Evolutionary conservation across 345 rosid genomes (phyloP).

Genomic region (Adansonia digitata): DNA sequence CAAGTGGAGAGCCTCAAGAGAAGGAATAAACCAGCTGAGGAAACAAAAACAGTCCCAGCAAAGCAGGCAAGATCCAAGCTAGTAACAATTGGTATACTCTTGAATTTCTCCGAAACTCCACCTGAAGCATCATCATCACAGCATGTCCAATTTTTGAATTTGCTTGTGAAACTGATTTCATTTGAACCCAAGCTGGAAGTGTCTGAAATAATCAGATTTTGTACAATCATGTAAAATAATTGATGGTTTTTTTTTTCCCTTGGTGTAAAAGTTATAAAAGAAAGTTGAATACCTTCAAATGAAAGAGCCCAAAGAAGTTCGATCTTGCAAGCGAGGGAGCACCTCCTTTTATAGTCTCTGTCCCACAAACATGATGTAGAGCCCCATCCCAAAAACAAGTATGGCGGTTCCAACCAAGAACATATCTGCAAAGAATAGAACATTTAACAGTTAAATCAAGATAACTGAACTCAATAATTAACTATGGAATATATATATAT

Average conservation of each 20-base stretch:
- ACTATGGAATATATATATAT: too few species aligned
- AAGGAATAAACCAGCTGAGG: constrained; percentile 53
- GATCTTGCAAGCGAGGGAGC: constrained; percentile 33
- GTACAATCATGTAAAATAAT: background rate
- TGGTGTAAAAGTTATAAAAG: background rate
- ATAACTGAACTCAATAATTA: too few species aligned
- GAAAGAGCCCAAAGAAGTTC: constrained; percentile 51
- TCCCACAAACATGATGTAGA: constrained; percentile 59
- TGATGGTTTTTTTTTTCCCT: too few species aligned
- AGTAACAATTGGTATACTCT: constrained; percentile 38
- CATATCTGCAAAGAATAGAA: constrained; percentile 64
- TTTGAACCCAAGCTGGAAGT: constrained; percentile 46
- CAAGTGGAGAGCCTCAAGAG: constrained; percentile 47
- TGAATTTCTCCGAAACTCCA: constrained; percentile 65
- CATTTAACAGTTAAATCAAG: too few species aligned
- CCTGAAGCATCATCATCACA: constrained; percentile 65
- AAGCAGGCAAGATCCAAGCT: constrained; percentile 66
- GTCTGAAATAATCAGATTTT: constrained; percentile 33
- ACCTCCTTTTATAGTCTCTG: constrained; percentile 21
- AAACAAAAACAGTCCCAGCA: constrained; percentile 51
- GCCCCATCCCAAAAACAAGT: constrained; percentile 53
- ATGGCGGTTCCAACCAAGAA: constrained; percentile 61
- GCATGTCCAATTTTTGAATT: constrained; percentile 69
- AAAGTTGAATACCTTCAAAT: constrained; percentile 26
- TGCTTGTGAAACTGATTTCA: constrained; percentile 52